Base-by-base conservation (phyloP, 1,284 basidiomycete species). In the Ustilago curta region DNA sequence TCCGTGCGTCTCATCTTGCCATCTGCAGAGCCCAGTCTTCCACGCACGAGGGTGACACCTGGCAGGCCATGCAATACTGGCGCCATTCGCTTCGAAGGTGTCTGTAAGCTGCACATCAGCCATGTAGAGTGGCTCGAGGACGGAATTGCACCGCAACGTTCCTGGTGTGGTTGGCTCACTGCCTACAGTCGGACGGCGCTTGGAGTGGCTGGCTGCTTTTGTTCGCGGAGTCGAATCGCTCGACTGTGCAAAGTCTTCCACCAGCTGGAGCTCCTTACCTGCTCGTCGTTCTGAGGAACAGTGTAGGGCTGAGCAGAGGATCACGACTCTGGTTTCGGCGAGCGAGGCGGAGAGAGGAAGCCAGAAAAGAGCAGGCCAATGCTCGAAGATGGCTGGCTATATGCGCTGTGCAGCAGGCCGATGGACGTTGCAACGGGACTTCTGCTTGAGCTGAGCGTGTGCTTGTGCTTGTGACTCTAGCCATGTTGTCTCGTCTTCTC, bases 51-150 rank as follows among this genome's bases (percentile, higher is more conserved):
- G 16, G 12, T 12, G 14, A 37, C 35, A 5, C 16, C 16, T 37
- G 35, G 16, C 35, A 32, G 18, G 44, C n/a, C 32, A 60, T 49
- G 64, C 52, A 57, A 35, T 49, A 54, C 47, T 43, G 42, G 27
- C 43, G 51, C 57, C 58, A 48, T 58, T 60, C 64, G 25, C 39
- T 43, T 43, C 32, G 18, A 39, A 58, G 18, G 58, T 44, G 32
- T 39, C 48, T 42, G 48, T 48, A 21, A 32, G 27, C 54, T 63
- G 64, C 64, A 57, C 39, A 37, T 29, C 32, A 31, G 58, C 58
- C 52, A 53, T 66, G 64, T 55, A 21, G 40, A 37, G 18, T 12
- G 35, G 40, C 19, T 43, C 39, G 32, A 47, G 35, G 21, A 40
- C n/a, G 14, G 50, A 44, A 32, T 25, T 29, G 7, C 14, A 31